A percentile compares a stretch with the other conserved stretches of the same genome.
phyloP scores from a whole-genome alignment of 345 rosid species.

The Eucalyptus paniculata region DNA sequence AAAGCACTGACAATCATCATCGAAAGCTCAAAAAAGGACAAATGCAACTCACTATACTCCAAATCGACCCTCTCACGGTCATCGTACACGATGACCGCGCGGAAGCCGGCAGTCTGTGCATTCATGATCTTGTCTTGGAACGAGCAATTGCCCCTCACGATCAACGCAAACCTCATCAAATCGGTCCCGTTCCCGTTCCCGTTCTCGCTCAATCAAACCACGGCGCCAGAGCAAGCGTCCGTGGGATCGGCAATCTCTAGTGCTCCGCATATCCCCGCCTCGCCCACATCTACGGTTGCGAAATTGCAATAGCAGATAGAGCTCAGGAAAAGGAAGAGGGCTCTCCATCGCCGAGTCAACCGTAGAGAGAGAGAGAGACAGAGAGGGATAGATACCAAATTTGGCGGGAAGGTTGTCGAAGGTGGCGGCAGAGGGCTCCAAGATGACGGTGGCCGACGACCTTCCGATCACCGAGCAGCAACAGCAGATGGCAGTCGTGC shows the following conservation, averaged over 20 bases:
- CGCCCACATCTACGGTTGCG: constrained; percentile 23
- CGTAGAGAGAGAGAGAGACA: background rate
- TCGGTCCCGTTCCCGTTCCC: constrained; percentile 3
- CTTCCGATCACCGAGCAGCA: constrained; percentile 1
- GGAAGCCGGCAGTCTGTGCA: constrained; percentile 35
- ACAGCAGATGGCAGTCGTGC: background rate
- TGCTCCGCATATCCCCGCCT: constrained; percentile 43
- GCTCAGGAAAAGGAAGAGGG: background rate
- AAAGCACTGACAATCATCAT: too few relatives aligned
- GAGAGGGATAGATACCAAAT: constrained; percentile 26
- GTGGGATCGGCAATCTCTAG: constrained; percentile 39
- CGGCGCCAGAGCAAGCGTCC: constrained; percentile 31
- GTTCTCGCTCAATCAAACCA: constrained; percentile 1
- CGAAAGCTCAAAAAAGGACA: background rate
- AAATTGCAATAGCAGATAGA: background rate
- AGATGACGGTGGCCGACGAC: constrained; percentile 27
- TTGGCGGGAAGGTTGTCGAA: constrained; percentile 67
- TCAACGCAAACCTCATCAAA: constrained; percentile 24
- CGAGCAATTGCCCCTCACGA: constrained; percentile 47
- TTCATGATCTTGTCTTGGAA: constrained; percentile 49
- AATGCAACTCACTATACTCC: constrained; percentile 35
- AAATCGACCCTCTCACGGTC: constrained; percentile 30
- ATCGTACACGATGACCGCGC: constrained; percentile 47
- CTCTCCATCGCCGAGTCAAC: background rate
- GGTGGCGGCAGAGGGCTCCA: constrained; percentile 30